Base-by-base conservation (phyloP, 2,329 filamentous ascomycete species). In the Pyrenophora teres region DNA sequence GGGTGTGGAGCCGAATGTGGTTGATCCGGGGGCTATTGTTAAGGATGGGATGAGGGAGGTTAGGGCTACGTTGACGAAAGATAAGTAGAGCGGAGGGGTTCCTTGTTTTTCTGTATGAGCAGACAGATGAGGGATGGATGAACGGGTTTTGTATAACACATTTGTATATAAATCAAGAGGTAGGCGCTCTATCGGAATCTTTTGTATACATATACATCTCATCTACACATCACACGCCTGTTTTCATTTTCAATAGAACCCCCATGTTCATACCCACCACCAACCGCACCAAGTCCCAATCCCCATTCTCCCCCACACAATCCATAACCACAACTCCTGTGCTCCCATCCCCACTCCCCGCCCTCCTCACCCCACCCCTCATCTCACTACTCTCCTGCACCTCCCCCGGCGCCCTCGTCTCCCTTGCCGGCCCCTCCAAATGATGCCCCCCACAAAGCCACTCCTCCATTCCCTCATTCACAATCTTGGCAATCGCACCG, bases 251-350 rank as follows among this genome's bases (percentile, higher is more conserved):
- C 36, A 46, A 43, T 53, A 65, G 38, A 46, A 84, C 66, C 50
- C 76, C 87, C 19, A 88, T 84, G 71, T 99, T 99, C 90, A 96
- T 92, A 6, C 90, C 92, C 6, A 97, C 87, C 64, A 97, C 87
- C 74, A 90, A 89, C 58, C 87, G 83, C 31, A 95, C 84, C 47
- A 97, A 75, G 76, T 97, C 92, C 93, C 93, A 99, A 74, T 97
- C 89, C 0, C 87, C 92, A 56, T 87, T 81, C 54, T 86, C 79
- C 2, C 94, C 94, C 43, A 97, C 92, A 90, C 90, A 97, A 74
- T 99, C 94, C 56, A 89, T 94, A 21, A 97, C 88, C 38, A 97
- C 86, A 52, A 97, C 85, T 3, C 94, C 94, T 1, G 92, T 95
- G 5, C 85, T 83, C 23, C 88, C 92, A 66, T 91, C 86, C 1